Base-by-base conservation (phyloP, 2,329 filamentous ascomycete species). In the Colletotrichum sp. region DNA sequence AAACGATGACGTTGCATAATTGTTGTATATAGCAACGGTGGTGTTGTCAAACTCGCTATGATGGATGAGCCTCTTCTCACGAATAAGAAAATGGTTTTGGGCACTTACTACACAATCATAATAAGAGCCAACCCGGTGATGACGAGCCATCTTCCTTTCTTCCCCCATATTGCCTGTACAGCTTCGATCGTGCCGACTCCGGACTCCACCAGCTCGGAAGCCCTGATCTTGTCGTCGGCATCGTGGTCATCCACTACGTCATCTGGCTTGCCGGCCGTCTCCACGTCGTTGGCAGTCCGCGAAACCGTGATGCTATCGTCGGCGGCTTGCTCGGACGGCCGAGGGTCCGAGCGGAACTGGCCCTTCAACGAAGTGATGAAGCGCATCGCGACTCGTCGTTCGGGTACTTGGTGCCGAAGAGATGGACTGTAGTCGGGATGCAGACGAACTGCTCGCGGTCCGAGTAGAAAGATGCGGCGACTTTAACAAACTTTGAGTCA, bases 1-100 rank as follows among this genome's bases (percentile, higher is more conserved):
- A 13, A 72, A 73, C 6, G 70, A 66, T 3, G 70, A 70, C 8
- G 61, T 61, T 9, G 70, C 66, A 55, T 73, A 73, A 38, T 73
- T 73, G 38, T 33, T 66, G 61, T 70, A 73, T 12, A 70, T 66
- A 18, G 58, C 27, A 29, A 70, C 70, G 12, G 66, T 73, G 2
- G 70, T 55, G n/a, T 70, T 70, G 31, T 70, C 66, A 12, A 73
- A 33, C 21, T 70, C 66, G 24, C 70, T 70, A 27, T 29, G 9
- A 4, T 34, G 15, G 57, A 38, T 21, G 11, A 61, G 55, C 12
- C 3, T 51, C 12, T 51, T 8, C n/a, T n/a, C 13, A 15, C 16
- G 21, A 31, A 34, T 21, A 55, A 13, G 24, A 9, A 3, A 4
- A 7, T 2, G 54, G 24, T 38, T 3, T 12, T 4, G 21, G 5